A percentile compares a stretch with the other conserved stretches of the same genome.
Evolutionary conservation across 2,329 filamentous ascomycete species (phyloP).

Genomic region (Ceratocystis lukuohia): DNA sequence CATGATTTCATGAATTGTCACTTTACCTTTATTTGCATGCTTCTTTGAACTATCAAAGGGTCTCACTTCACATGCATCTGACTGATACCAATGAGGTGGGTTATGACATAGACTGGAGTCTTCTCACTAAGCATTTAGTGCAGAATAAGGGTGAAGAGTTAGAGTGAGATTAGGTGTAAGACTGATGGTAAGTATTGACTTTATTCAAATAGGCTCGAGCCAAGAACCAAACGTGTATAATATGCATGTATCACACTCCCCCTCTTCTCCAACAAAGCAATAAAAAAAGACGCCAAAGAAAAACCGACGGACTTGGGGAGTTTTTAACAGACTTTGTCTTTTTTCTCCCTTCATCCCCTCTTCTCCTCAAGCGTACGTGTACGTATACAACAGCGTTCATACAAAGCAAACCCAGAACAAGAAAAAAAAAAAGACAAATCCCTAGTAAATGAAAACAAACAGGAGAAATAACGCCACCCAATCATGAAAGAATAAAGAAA

Average conservation of each 20-base stretch:
- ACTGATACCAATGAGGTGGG: no score
- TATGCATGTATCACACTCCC: background rate
- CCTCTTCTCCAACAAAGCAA: background rate
- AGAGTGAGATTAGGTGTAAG: background rate
- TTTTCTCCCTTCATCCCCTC: background rate
- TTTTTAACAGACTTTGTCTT: background rate
- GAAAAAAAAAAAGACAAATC: conserved; percentile 12
- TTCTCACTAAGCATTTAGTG: background rate
- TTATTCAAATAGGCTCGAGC: background rate
- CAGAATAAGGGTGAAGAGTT: background rate
- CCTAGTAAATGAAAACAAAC: background rate
- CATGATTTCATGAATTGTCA: no score
- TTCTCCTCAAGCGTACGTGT: background rate
- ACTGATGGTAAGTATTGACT: background rate
- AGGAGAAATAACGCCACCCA: conserved; percentile 12
- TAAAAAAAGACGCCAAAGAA: background rate
- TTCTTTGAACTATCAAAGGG: no score
- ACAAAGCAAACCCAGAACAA: background rate
- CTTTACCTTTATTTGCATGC: no score
- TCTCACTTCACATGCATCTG: no score
- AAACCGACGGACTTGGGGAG: background rate
- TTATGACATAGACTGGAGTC: no score
- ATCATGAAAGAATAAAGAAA: conserved; percentile 5
- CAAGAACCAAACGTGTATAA: background rate
- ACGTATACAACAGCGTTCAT: background rate